Percentiles rank a stretch among this genome's conserved stretches.
phyloP scores from a whole-genome alignment of 2,329 filamentous ascomycete genomes.

The Pyricularia pennisetigena region DNA sequence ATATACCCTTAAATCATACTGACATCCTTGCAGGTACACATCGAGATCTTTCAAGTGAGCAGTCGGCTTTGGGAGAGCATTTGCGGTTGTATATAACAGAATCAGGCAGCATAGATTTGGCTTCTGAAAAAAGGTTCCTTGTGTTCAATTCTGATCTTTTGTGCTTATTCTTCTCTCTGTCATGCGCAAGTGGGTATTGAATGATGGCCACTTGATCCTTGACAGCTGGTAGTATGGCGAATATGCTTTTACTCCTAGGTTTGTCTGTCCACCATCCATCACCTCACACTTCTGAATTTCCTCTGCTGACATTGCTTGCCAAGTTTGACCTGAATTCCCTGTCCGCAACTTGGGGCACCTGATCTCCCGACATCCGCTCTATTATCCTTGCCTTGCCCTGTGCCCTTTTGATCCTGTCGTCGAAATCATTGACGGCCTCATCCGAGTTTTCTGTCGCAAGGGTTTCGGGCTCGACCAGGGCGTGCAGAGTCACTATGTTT shows the following conservation, averaged over 20 bases:
- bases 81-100: constrained; percentile 17
- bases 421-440: constrained; percentile 82
- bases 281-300: not conserved
- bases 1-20: constrained; percentile 15
- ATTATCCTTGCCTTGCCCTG: constrained; percentile 78
- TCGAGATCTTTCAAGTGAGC: constrained; percentile 51
- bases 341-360: constrained; percentile 1
- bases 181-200: not conserved
- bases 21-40: constrained; percentile 41
- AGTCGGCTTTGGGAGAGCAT: constrained; percentile 6
- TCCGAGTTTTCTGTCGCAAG: constrained; percentile 76
- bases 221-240: not conserved
- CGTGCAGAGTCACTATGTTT: constrained; percentile 66
- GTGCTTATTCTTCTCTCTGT: not conserved
- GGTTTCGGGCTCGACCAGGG: constrained; percentile 68
- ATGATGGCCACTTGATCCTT: not conserved
- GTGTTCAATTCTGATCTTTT: not conserved
- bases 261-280: not conserved
- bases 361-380: constrained; percentile 52
- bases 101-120: constrained; percentile 7
- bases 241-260: not conserved
- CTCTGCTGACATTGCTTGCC: not conserved
- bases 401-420: constrained; percentile 77
- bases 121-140: not conserved
- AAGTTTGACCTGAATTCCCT: not conserved